Percentiles rank a stretch among this genome's conserved stretches.
phyloP scores from a whole-genome alignment of 768 basidiomycete species.

The Amanita subjunquillea region DNA sequence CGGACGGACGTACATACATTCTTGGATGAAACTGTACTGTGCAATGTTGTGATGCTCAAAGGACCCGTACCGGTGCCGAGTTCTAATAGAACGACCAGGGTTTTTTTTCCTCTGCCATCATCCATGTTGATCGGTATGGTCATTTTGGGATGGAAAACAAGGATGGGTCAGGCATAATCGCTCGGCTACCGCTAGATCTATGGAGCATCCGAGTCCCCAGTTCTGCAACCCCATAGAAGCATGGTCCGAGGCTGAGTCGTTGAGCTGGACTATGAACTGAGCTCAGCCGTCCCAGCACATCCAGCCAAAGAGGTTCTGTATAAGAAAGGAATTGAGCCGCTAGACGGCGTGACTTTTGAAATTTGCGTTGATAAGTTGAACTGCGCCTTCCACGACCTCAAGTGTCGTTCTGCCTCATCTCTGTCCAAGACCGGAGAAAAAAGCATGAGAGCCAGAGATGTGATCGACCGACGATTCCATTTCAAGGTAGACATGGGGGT shows the following conservation, averaged over 20 bases:
- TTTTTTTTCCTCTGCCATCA: background rate
- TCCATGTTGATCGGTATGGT: background rate
- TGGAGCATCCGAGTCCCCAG: constrained; percentile 57
- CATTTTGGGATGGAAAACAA: constrained; percentile 18
- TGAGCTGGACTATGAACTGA: constrained; percentile 41
- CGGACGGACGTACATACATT: too few relatives aligned
- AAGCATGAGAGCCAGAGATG: constrained; percentile 27
- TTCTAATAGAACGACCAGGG: constrained; percentile 47
- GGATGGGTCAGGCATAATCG: constrained; percentile 40
- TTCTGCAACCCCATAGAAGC: constrained; percentile 78
- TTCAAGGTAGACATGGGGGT: constrained; percentile 37
- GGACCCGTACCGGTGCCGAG: constrained; percentile 83
- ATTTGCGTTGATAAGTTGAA: constrained; percentile 29
- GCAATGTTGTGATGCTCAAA: constrained; percentile 17
- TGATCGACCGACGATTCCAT: constrained; percentile 28
- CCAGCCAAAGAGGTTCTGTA: constrained; percentile 3
- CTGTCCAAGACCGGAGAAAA: constrained; percentile 20
- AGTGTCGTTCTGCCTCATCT: too few relatives aligned
- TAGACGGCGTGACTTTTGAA: constrained; percentile 17
- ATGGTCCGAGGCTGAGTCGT: constrained; percentile 67
- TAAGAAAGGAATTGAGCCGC: constrained; percentile 28
- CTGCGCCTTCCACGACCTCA: too few relatives aligned
- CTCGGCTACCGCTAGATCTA: constrained; percentile 45
- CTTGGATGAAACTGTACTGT: too few relatives aligned
- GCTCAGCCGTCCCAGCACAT: constrained; percentile 4